Base-by-base conservation (phyloP, 352 stramenopile genomes). In the Phytophthora pini region DNA sequence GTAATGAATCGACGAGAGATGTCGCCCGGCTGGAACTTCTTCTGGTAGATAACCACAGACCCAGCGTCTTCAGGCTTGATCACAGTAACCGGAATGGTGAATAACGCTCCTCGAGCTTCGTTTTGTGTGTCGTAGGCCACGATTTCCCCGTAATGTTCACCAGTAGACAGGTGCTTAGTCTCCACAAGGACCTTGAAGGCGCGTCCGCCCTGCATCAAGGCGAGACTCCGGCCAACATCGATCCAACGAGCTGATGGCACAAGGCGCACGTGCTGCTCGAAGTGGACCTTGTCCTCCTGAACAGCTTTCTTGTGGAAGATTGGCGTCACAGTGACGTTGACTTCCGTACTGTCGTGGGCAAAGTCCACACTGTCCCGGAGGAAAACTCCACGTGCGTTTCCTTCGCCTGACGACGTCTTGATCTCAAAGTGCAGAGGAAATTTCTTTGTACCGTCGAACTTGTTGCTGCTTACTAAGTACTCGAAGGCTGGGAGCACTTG, bases 111-210 rank as follows among this genome's bases (percentile, higher is more conserved):
- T 26, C 80, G 72, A 40, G 64, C 61, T 34, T 85, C 70, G 48
- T 95, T 79, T 48, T 80, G 68, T 12, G 79, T 81, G 64, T 94
- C 84, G 61, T 88, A 93, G 7, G 86, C 95, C 26, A 88, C 58
- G 34, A 99, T 89, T 61, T 93, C 87, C 0, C 82, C 89, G 56
- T 84, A 95, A 69, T 98, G 91, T 17, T 97, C 76, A 15, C 94
- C 95, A 27, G 78, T 61, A 11, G 74, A 53, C 17, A 99, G 61
- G 50, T 88, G 53, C 17, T 89, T 89, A 0, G 94, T 94, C 74
- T 98, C 79, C 15, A 98, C 80, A 3, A 88, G 74, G 34, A 98
- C 87, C 57, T 96, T 96, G 72, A 99, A 98, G 17, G 60, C 77
- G 1, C 89, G 80, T 1, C 91, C 79, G 27, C 84, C 78, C 27